A percentile compares a stretch with the other conserved stretches of the same genome.
Evolutionary conservation across 2,329 filamentous ascomycete species (phyloP).

Genomic region (Ceratocystis diversiconidia): DNA sequence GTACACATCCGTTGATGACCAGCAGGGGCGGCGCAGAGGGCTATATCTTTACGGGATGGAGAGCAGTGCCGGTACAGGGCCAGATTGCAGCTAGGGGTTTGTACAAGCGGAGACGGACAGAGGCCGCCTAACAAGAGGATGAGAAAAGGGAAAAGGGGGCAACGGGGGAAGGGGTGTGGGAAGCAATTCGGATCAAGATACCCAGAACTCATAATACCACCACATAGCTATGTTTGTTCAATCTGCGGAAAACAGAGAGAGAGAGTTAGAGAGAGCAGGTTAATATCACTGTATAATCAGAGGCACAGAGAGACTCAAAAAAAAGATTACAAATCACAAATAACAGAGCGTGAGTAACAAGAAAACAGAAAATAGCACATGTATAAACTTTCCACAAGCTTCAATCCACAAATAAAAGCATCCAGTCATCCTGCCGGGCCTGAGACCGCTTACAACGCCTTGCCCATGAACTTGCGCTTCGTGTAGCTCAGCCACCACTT

Average conservation of each 20-base stretch:
- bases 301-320: not conserved
- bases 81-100: conserved; percentile 72
- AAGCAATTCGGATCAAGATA: not conserved
- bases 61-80: conserved; percentile 65
- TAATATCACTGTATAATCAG: not conserved
- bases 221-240: not conserved
- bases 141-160: not conserved
- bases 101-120: conserved; percentile 54
- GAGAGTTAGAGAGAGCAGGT: not conserved
- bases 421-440: not conserved
- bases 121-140: conserved; percentile 21
- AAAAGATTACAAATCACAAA: not conserved
- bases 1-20: conserved; percentile 93
- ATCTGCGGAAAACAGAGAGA: not conserved
- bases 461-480: conserved; percentile 99
- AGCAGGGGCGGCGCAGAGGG: conserved; percentile 76
- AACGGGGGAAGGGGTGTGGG: not conserved
- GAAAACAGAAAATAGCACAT: not conserved
- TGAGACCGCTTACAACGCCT: conserved; percentile 48
- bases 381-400: not conserved
- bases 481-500: conserved; percentile 99
- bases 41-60: conserved; percentile 72
- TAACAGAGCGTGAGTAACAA: not conserved
- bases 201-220: conserved; percentile 4
- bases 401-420: conserved; percentile 4